phyloP scores from a whole-genome alignment of 2,329 filamentous ascomycete genomes.

The Hypoxylon sp. region DNA sequence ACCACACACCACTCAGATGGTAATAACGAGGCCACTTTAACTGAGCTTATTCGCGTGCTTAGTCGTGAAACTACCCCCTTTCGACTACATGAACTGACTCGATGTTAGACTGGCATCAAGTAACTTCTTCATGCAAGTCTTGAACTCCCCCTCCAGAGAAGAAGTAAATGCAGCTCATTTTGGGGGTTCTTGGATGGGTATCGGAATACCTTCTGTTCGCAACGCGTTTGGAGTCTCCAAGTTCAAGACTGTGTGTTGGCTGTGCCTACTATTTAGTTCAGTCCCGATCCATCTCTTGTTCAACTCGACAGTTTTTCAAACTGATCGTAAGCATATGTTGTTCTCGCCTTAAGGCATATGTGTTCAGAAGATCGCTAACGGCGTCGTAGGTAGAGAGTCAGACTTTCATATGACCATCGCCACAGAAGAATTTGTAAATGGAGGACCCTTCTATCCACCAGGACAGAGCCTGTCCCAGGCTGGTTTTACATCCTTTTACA shows the following conservation, averaged over 20 bases:
- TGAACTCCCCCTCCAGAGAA: constrained; percentile 60
- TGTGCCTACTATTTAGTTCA: constrained; percentile 37
- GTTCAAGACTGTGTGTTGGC: constrained; percentile 40
- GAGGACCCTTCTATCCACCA: constrained; percentile 31
- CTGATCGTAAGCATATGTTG: constrained; percentile 34
- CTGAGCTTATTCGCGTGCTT: neutral
- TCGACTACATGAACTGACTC: neutral
- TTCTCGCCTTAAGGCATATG: too few species aligned
- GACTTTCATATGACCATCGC: constrained; percentile 41
- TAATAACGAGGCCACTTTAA: neutral
- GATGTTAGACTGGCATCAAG: constrained; percentile 53
- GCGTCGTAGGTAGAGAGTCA: constrained; percentile 19
- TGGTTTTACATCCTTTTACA: constrained; percentile 6
- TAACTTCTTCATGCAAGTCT: constrained; percentile 63
- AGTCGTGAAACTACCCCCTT: neutral
- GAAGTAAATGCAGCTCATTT: constrained; percentile 61
- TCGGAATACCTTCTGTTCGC: constrained; percentile 57
- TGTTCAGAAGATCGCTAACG: constrained; percentile 3
- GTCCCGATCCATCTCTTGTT: constrained; percentile 43
- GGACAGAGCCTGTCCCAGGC: constrained; percentile 30
- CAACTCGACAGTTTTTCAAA: constrained; percentile 40
- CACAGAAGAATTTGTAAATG: constrained; percentile 37
- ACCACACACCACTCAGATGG: neutral
- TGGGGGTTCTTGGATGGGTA: constrained; percentile 55
- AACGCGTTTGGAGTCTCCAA: constrained; percentile 49